Base-by-base conservation (phyloP, 2,329 filamentous ascomycete genomes). In the Venturia asperata region DNA sequence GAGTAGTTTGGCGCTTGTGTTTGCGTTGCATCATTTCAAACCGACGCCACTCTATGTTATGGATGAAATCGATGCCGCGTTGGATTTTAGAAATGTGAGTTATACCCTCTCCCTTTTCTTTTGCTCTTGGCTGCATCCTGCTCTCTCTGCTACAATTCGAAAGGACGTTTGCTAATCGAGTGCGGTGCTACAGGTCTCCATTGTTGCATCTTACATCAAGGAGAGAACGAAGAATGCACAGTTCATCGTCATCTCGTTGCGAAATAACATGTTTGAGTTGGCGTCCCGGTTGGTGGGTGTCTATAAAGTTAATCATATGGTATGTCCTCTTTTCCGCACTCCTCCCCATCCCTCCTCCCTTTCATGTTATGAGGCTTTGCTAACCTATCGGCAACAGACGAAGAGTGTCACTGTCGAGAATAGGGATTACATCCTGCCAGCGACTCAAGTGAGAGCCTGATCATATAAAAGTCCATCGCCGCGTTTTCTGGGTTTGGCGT, bases 181-280 rank as follows among this genome's bases (percentile, higher is more conserved):
- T 7, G 4, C 42, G 5, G 3, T 45, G 17, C 13, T 27, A 27
- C 9, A 58, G 52, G 52, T 58, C n/a, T 96, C 92, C 1, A 99
- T 99, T 73, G 94, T 99, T 58, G 94, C 94, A 66, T 94, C 92
- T 72, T 99, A 99, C 76, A 99, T 99, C 83, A 97, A 97, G 80
- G 94, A 99, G 80, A 85, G 94, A 64, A 99, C 94, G 67, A 97
- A 97, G 83, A 99, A 99, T 78, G 95, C 94, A 1, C 94, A 99
- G 75, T 99, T 99, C 76, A 94, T 99, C 71, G 94, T 99, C 73
- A 99, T 99, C 74, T 97, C 92, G 19, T 82, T 99, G 72, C 84
- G 94, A 72, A 99, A 99, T 79, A 99, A 99, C 81, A 99, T 99
- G 94, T 99, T 99, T 77, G 94, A 99, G 81, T 86, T 99, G 68